Base-by-base conservation (phyloP, 2,329 filamentous ascomycete species). In the Beauveria sp. region DNA sequence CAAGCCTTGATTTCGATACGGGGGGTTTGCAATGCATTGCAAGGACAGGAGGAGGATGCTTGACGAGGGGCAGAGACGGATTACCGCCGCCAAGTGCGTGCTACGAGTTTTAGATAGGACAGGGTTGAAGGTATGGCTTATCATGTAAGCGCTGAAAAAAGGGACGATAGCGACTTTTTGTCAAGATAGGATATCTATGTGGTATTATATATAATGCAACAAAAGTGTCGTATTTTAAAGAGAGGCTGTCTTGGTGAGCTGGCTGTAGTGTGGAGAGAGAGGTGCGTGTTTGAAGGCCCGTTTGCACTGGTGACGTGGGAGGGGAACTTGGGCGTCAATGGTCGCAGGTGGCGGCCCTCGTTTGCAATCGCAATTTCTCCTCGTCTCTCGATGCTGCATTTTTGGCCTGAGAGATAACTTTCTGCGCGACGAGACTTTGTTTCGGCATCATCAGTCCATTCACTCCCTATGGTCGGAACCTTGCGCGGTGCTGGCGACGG, bases 131-230 rank as follows among this genome's bases (percentile, higher is more conserved):
- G 28, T 37, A 40, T 57, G 14, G 55, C 26, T 48, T 26, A 40
- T 48, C 16, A 44, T n/a, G 9, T 8, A 48, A 48, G 44, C 44
- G 30, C 43, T 18, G 41, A 20, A 50, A 58, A n/a, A 41, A 58
- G 8, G 1, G 20, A 30, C 3, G 22, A 5, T 20, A 51, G 55
- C 55, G 44, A 50, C 43, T 54, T 53, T 12, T 58, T 58, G 10
- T 34, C 24, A 30, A 51, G 34, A 22, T 40, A 48, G 43, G 55
- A 58, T 58, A 50, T 51, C 47, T 37, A 51, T 51, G 55, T 43
- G 46, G 34, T 58, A 48, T 26, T 48, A 40, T 40, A 48, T 34
- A 34, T 47, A 51, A 50, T 58, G 28, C 55, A 58, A 58, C 55
- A 58, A 41, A 56, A 48, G 18, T 20, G n/a, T 20, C 18, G 41